A percentile compares a stretch with the other conserved stretches of the same genome.
Evolutionary conservation across 345 rosid genomes (phyloP).

Genomic region (Dipteronia sinensis): DNA sequence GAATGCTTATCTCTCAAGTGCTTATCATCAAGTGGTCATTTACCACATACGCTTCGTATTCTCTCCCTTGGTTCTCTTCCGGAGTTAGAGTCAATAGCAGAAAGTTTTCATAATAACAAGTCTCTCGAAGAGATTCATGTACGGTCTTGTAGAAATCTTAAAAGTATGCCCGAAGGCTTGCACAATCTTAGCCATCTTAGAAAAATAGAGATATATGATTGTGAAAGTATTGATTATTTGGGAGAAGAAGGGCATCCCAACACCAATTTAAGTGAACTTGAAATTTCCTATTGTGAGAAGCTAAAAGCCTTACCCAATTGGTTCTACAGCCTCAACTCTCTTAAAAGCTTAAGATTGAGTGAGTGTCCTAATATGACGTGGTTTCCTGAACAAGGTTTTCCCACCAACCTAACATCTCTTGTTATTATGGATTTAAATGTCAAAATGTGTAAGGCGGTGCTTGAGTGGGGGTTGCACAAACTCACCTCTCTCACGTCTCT

Average conservation of each 20-base stretch:
- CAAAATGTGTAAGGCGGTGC: no score
- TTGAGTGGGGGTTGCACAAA: no score
- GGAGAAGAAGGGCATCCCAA: neutral
- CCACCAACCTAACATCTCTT: conserved; percentile 19
- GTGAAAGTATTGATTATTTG: neutral
- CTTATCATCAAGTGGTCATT: no score
- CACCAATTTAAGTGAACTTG: neutral
- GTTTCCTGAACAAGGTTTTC: neutral
- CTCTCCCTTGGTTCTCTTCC: neutral
- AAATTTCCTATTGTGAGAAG: neutral
- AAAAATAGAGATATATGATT: neutral
- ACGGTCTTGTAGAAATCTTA: neutral
- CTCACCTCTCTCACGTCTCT: neutral
- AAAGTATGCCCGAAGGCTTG: neutral
- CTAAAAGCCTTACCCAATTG: neutral
- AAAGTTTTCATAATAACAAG: no score
- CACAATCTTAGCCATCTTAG: neutral
- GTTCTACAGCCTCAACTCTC: conserved; percentile 13
- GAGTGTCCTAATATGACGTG: neutral
- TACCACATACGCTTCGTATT: no score
- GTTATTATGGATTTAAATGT: neutral
- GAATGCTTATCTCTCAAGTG: no score
- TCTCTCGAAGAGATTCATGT: neutral
- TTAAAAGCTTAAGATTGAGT: neutral
- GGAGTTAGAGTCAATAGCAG: no score